phyloP scores from a whole-genome alignment of 306 rosid genomes.

The Prosopis cineraria region DNA sequence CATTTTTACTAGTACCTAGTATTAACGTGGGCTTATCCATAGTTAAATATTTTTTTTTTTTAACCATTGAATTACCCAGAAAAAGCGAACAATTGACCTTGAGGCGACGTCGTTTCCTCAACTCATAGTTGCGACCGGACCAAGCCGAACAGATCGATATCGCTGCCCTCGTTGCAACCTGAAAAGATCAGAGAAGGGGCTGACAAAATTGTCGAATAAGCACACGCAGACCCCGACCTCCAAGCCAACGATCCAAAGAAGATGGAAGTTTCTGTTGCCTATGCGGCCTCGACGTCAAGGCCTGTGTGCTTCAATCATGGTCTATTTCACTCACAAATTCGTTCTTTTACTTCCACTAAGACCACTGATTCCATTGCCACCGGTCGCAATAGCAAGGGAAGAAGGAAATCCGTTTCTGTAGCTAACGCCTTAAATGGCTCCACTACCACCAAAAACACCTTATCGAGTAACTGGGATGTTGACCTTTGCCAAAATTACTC shows the following conservation, averaged over 20 bases:
- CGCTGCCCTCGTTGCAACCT: not conserved
- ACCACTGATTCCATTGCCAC: not conserved
- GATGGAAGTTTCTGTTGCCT: conserved; percentile 56
- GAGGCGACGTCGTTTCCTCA: not conserved
- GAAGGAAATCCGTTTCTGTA: conserved; percentile 33
- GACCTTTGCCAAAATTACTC: conserved; percentile 35
- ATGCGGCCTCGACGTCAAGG: conserved; percentile 51
- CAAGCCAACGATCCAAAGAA: not conserved
- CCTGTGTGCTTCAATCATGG: conserved; percentile 46
- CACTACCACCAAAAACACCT: conserved; percentile 44
- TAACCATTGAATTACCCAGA: no score
- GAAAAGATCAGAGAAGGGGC: not conserved
- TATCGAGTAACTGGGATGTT: conserved; percentile 71
- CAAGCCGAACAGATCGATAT: not conserved
- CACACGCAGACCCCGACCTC: not conserved
- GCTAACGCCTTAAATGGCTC: conserved; percentile 44
- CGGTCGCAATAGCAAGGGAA: conserved; percentile 13
- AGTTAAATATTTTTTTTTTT: no score
- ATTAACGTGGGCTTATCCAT: no score
- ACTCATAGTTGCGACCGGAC: not conserved
- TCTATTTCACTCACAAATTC: conserved; percentile 47
- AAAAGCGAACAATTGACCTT: not conserved
- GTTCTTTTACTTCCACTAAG: conserved; percentile 29
- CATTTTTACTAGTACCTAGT: no score
- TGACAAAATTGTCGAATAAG: no score